Base-by-base conservation (phyloP, 2,329 filamentous ascomycete genomes). In the Hirsutella rhossiliensis region DNA sequence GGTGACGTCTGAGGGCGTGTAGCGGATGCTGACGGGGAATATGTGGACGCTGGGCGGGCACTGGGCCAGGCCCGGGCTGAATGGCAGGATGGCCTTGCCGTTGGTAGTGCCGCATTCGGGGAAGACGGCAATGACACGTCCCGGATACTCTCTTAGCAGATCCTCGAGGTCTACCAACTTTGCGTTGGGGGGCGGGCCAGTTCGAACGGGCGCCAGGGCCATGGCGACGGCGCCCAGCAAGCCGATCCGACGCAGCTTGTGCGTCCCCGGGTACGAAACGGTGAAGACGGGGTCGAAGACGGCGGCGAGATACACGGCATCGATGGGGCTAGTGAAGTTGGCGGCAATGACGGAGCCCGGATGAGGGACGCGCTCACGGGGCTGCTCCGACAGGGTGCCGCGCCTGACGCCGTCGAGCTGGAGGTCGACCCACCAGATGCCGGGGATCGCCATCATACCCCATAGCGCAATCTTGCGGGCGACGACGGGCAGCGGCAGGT, bases 361-460 rank as follows among this genome's bases (percentile, higher is more conserved):
- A 45, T 83, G 78, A 1, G 92, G 92, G 17, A 97, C 78, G 36
- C 87, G 79, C 47, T 80, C 72, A 45, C 73, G 68, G 34, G 84
- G 80, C 54, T 88, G 81, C 56, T 83, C 81, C 40, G 84, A 81
- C 29, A 94, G 71, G 23, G 84, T 89, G 67, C 92, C 92, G 66
- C 88, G 86, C 65, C 87, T 89, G 43, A 98, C 92, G 46, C 90
- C 90, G 61, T 98, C 92, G 52, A 98, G 87, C 63, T 96, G 90
- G n/a, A 98, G 71, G 64, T 98, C 92, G 45, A 96, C 82, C 90
- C 90, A 97, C 88, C 89, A 97, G 46, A 98, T 86, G 27, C 92
- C 90, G 0, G 89, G 87, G 47, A 94, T 84, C 32, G 80, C 84
- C 53, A 98, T 76, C 51, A 97, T 76, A 48, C 80, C 76, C 90